Percentiles rank a stretch among this genome's conserved stretches.
Evolutionary conservation across 1,139 yeast species (phyloP).

Genomic region (Lodderomyces orthopsilosis): DNA sequence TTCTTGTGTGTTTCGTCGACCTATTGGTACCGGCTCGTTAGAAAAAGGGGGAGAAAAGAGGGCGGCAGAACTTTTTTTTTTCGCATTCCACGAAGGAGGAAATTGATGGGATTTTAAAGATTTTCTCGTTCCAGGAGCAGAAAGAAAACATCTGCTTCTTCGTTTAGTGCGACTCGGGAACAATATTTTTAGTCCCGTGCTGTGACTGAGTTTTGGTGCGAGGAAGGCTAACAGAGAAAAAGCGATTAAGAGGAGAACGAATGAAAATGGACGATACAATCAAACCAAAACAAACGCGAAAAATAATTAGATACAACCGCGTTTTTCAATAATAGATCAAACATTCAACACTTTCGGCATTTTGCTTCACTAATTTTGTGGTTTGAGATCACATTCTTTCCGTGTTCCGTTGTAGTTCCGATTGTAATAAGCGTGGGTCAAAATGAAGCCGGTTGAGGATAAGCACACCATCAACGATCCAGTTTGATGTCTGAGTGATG

Average conservation of each 20-base stretch:
- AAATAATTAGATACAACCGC: background rate
- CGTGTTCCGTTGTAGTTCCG: no score
- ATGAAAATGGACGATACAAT: background rate
- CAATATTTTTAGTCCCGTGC: background rate
- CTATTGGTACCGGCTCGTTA: constrained; percentile 2
- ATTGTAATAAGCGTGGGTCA: no score
- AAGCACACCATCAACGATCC: no score
- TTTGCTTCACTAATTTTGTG: no score
- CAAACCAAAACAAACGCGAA: background rate
- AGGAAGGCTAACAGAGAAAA: background rate
- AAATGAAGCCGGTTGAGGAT: no score
- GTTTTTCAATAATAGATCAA: background rate
- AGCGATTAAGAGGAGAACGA: background rate
- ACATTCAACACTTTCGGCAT: background rate
- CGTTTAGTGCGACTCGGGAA: background rate
- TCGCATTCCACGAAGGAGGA: background rate
- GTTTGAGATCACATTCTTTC: no score
- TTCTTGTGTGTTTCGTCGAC: background rate
- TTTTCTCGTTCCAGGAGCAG: background rate
- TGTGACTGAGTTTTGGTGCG: background rate
- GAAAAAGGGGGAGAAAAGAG: constrained; percentile 5
- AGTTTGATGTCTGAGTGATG: no score
- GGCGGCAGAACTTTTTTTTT: constrained; percentile 2
- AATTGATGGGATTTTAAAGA: constrained; percentile 1
- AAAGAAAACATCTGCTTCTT: background rate